Evolutionary conservation across 306 rosid species (phyloP), one percentile per base, ranked within the genome.

Genomic region (Ceratonia siliqua): DNA sequence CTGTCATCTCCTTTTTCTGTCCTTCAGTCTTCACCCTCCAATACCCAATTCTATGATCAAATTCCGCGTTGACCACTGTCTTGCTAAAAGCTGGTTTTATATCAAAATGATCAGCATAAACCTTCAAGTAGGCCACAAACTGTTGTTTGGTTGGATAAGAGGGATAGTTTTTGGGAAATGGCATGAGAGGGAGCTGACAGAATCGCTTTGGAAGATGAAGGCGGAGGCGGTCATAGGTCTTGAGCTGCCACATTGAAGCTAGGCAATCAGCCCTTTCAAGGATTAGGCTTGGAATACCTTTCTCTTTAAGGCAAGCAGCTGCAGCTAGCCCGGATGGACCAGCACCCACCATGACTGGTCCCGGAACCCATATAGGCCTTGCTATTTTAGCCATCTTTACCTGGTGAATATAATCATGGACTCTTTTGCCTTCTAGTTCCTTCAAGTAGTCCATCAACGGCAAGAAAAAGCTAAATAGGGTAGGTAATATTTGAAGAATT

Each of bases 261-360:
- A 95, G 77, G 82, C 99, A 95, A 54, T 86, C 33, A 4, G 85
- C 81, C 55, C 82, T 81, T 81, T 95, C 99, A 2, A 95, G 86
- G 46, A 92, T 85, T 33, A 90, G 73, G 74, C 88, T 86, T 32
- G 84, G 89, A 42, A 92, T 82, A 0, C 90, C 94, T 82, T 83
- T 88, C 30, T 87, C 82, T 84, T 86, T 89, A 1, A 95, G 93
- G 78, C 99, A 95, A 24, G 99, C 98, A 0, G 98, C 96, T 12
- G 79, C 87, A 5, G 99, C 99, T 69, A 95, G 59, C 8, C 99
- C 99, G 0, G 99, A 92, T 7, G 99, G 99, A 21, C 99, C 99
- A 68, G 96, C 99, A 5, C 99, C 99, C 6, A 95, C 94, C 50
- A 95, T 89, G 25, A 95, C 78, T 17, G 98, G 90, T 56, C 94